phyloP scores from a whole-genome alignment of 805 yeast species.

The Tetrapisispora pingtungensis region DNA sequence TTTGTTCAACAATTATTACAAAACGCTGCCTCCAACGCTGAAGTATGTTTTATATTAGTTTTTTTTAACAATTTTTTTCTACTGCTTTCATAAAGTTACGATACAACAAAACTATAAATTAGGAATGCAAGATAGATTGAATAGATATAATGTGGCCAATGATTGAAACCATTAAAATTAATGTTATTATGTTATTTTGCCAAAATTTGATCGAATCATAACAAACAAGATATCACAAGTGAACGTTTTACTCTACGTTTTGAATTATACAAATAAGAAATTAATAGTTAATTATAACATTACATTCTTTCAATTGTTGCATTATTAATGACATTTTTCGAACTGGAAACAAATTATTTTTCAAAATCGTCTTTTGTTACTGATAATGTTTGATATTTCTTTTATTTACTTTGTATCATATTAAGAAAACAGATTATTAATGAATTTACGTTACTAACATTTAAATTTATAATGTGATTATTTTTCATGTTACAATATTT shows the following conservation, averaged over 20 bases:
- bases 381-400: neutral
- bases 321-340: too few species aligned
- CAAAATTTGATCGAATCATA: too few species aligned
- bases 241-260: too few species aligned
- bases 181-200: neutral
- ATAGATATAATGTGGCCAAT: neutral
- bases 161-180: neutral
- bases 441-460: neutral
- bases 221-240: neutral
- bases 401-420: neutral
- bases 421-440: neutral
- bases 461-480: neutral
- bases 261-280: too few species aligned
- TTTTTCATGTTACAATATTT: neutral
- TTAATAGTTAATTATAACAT: too few species aligned
- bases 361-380: too few species aligned
- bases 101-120: too few species aligned
- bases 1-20: conserved; percentile 87
- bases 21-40: conserved; percentile 99
- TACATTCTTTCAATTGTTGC: too few species aligned
- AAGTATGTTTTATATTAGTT: conserved; percentile 37
- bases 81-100: too few species aligned
- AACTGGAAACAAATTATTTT: too few species aligned
- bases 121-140: too few species aligned
- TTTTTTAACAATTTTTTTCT: neutral